Conservation (phyloP, 495 filamentous ascomycete genomes). For the Aeminium ludgeri region DNA sequence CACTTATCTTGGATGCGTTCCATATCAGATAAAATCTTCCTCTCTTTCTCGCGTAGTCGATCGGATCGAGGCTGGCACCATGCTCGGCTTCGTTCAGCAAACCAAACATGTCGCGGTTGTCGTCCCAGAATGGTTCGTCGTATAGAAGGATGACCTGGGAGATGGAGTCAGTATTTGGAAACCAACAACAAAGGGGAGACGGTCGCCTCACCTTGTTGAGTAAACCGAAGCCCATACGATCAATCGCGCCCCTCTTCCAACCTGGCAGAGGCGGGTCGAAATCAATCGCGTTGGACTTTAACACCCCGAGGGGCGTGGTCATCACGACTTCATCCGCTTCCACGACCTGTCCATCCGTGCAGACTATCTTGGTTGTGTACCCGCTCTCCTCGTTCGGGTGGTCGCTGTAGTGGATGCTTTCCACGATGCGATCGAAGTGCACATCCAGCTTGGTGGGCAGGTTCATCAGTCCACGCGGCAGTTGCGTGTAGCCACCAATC, state of each 20-base stretch:
- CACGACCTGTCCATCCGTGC: slow-evolving; percentile 59
- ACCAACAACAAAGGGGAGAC: too few species aligned
- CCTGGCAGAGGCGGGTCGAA: slow-evolving; percentile 74
- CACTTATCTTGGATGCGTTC: slow-evolving; percentile 80
- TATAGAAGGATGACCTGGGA: slow-evolving; percentile 65
- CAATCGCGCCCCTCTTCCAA: slow-evolving; percentile 68
- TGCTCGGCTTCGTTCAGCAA: slow-evolving; percentile 56
- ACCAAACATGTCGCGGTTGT: slow-evolving; percentile 84
- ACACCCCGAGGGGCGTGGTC: slow-evolving; percentile 73
- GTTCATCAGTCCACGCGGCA: slow-evolving; percentile 65
- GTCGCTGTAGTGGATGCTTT: slow-evolving; percentile 47
- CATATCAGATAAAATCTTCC: slow-evolving; percentile 96
- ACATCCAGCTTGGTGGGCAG: slow-evolving; percentile 67
- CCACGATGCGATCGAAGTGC: slow-evolving; percentile 49
- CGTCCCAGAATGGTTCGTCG: slow-evolving; percentile 80
- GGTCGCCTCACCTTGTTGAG: slow-evolving; percentile 75
- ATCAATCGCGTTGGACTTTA: slow-evolving; percentile 56
- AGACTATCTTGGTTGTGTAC: slow-evolving; percentile 41
- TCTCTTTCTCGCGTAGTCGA: slow-evolving; percentile 44
- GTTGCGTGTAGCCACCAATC: slow-evolving; percentile 78
- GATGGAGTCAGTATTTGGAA: neutral
- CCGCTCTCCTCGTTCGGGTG: slow-evolving; percentile 16
- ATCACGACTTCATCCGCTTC: slow-evolving; percentile 75
- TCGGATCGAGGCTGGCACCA: slow-evolving; percentile 37
- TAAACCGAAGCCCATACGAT: slow-evolving; percentile 80